Base-by-base conservation (phyloP, 1,284 basidiomycete genomes). In the Apiotrichum brassicae region DNA sequence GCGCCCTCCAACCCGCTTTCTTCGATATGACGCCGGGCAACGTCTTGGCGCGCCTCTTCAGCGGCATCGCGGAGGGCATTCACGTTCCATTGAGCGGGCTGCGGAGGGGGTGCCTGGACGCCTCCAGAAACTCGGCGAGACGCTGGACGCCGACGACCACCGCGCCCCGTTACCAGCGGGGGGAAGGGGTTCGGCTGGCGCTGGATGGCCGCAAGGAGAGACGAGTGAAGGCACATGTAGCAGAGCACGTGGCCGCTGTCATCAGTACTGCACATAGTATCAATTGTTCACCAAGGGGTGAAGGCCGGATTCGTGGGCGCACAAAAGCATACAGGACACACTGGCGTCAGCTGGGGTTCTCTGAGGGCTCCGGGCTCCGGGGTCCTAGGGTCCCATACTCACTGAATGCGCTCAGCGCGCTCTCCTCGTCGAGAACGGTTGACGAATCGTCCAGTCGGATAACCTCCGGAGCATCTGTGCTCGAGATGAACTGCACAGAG, bases 201-300 rank as follows among this genome's bases (percentile, higher is more conserved):
- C 7, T 58, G 56, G 32, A 71, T 64, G 3, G 68, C 63, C 3
- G 68, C 60, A 8, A 64, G 40, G 12, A 71, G 55, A 6, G 66
- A 62, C 12, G 60, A 56, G 41, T 63, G 64, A 22, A 71, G 61
- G 47, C 69, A 71, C 39, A 58, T 44, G 12, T 63, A 58, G 45
- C 69, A 71, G n/a, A 69, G 57, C 20, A 70, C 58, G 37, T 71
- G 69, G 18, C 69, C 69, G 39, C 68, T 71, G 48, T 3, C 4
- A 40, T 43, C 35, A 45, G 49, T 20, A 22, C 20, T 41, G 22
- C 11, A 44, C 5, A 13, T 30, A 14, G 25, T 30, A 20, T 18
- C 2, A 12, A 59, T n/a, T n/a, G n/a, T 61, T 47, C 22, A 71
- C 68, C 69, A 71, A 9, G 54, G 53, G 13, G 66, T 71, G 39